Conservation (phyloP, 306 rosid genomes). For the Trifolium dubium region DNA sequence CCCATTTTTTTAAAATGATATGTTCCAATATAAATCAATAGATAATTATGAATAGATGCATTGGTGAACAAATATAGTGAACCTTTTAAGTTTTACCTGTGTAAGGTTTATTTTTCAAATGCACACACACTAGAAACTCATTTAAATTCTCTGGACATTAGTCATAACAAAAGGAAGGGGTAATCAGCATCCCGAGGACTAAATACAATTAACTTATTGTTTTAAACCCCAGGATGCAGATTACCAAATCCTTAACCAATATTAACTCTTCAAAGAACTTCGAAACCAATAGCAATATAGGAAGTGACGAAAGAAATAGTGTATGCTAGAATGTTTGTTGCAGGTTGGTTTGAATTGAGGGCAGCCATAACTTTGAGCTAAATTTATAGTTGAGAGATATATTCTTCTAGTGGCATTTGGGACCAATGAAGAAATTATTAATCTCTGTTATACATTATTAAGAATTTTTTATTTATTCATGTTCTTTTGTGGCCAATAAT, state of each 20-base stretch:
- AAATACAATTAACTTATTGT: constrained; percentile 32
- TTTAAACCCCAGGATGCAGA: constrained; percentile 73
- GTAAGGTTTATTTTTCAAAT: not conserved
- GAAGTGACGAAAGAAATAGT: not conserved
- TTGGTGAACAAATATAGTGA: not conserved
- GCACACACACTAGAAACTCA: not conserved
- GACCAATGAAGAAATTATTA: constrained; percentile 6
- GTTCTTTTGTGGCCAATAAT: constrained; percentile 48
- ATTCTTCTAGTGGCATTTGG: constrained; percentile 28
- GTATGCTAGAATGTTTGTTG: constrained; percentile 26
- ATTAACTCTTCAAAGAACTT: constrained; percentile 26
- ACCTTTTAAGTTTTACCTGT: constrained; percentile 7
- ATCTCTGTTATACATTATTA: not conserved
- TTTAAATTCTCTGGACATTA: constrained; percentile 26
- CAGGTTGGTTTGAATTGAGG: constrained; percentile 37
- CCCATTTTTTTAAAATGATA: not conserved
- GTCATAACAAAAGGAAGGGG: constrained; percentile 43
- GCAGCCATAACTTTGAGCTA: constrained; percentile 29
- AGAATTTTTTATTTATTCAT: constrained; percentile 9
- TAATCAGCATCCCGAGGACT: constrained; percentile 52
- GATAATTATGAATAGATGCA: not conserved
- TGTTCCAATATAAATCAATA: not conserved
- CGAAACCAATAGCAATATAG: constrained; percentile 21
- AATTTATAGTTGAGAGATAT: constrained; percentile 49
- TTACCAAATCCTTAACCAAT: constrained; percentile 54